These are phyloP conservation scores for Colletotrichum agaves DNA, from an alignment of 2,329 filamentous ascomycete species.

Conservation along the genomic window DNA sequence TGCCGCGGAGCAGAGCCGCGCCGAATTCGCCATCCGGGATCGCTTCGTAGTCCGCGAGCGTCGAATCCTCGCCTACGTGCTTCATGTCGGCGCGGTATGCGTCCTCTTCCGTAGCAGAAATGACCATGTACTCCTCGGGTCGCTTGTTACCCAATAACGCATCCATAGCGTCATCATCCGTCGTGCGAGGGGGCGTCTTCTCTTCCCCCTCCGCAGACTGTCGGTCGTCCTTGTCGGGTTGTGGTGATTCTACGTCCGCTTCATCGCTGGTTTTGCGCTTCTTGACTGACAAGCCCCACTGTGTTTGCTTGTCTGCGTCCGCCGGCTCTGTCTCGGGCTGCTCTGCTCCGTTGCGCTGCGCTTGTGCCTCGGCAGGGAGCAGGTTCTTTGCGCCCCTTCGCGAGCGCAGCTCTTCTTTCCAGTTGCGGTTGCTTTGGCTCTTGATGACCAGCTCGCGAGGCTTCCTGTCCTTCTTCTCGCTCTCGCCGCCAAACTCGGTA, in stretches of 20 bases:
- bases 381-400: slow-evolving; percentile 61
- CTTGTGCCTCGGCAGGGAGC: slow-evolving; percentile 66
- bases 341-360: slow-evolving; percentile 49
- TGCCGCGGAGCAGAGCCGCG: slow-evolving; percentile 86
- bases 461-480: slow-evolving; percentile 45
- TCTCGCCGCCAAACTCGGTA: slow-evolving; percentile 61
- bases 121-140: slow-evolving; percentile 60
- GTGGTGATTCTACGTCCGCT: slow-evolving; percentile 41
- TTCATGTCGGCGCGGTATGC: slow-evolving; percentile 77
- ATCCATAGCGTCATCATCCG: slow-evolving; percentile 68
- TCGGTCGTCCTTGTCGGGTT: neutral
- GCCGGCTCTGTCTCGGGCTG: slow-evolving; percentile 49
- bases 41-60: slow-evolving; percentile 84
- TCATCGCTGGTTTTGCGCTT: slow-evolving; percentile 68
- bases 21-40: slow-evolving; percentile 97
- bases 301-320: slow-evolving; percentile 65
- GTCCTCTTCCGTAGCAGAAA: slow-evolving; percentile 70
- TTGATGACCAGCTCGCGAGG: slow-evolving; percentile 65
- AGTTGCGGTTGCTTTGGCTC: slow-evolving; percentile 69
- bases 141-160: slow-evolving; percentile 70
- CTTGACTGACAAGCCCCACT: slow-evolving; percentile 62
- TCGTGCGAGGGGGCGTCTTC: slow-evolving; percentile 22
- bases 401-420: slow-evolving; percentile 65
- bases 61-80: slow-evolving; percentile 78
- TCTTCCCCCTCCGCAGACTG: neutral